Percentiles rank a stretch among this genome's conserved stretches.
Conservation (phyloP, 208 protist genomes). For the Sergeia podlipaevii region DNA sequence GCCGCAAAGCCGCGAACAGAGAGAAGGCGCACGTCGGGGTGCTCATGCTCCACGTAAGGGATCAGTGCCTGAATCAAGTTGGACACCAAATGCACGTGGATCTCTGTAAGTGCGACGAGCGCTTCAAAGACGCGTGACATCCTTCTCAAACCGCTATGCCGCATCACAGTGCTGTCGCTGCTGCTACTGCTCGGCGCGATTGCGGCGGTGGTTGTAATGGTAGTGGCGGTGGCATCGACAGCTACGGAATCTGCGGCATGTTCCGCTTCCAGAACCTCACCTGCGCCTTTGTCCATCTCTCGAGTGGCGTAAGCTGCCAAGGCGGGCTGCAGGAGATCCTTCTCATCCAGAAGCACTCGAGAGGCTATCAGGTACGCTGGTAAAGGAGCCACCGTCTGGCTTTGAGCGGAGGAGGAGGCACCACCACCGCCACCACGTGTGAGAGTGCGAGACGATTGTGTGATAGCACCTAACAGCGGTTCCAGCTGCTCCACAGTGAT, state of each 20-base stretch:
- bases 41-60: constrained; percentile 37
- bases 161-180: not conserved
- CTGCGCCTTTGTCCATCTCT: constrained; percentile 32
- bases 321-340: constrained; percentile 41
- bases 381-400: not conserved
- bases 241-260: not conserved
- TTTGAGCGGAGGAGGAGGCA: not conserved
- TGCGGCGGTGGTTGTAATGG: not conserved
- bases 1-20: constrained; percentile 47
- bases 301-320: constrained; percentile 29
- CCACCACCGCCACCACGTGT: not conserved
- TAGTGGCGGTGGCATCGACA: not conserved
- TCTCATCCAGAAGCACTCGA: constrained; percentile 43
- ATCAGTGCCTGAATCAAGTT: constrained; percentile 33
- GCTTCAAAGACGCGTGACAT: constrained; percentile 36
- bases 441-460: constrained; percentile 24
- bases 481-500: constrained; percentile 43
- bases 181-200: not conserved
- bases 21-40: constrained; percentile 44
- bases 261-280: constrained; percentile 23
- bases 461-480: constrained; percentile 47
- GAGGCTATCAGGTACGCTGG: constrained; percentile 41
- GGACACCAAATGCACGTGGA: constrained; percentile 34
- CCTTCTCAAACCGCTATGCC: constrained; percentile 10
- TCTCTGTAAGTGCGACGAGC: constrained; percentile 42